These are phyloP conservation scores for Aspergillus leporis DNA, from an alignment of 495 filamentous ascomycete species.

Conservation along the genomic window DNA sequence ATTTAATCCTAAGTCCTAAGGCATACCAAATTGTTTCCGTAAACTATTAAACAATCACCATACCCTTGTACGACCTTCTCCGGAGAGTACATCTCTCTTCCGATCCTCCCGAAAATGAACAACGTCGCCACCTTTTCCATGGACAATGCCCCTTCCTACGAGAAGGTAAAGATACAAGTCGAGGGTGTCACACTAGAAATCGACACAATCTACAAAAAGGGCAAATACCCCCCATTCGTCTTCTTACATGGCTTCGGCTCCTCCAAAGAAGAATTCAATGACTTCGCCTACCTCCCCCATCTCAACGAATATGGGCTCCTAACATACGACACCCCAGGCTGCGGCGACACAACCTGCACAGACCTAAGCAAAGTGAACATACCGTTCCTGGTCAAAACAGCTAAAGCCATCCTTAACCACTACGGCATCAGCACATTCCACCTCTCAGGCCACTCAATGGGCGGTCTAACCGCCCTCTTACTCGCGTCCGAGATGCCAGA, in stretches of 20 bases:
- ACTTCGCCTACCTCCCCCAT: slow-evolving; percentile 20
- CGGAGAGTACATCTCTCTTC: background rate
- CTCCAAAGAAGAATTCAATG: slow-evolving; percentile 33
- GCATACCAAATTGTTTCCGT: too few species aligned
- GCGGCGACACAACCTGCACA: slow-evolving; percentile 23
- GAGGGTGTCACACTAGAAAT: background rate
- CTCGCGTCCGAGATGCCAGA: slow-evolving; percentile 20
- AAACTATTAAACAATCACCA: background rate
- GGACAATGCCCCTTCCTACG: background rate
- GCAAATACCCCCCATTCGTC: slow-evolving; percentile 12
- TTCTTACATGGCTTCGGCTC: slow-evolving; percentile 35
- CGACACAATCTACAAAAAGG: background rate
- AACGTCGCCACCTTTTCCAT: background rate
- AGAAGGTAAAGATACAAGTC: background rate
- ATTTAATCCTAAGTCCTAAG: too few species aligned
- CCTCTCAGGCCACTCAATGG: slow-evolving; percentile 34
- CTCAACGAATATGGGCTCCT: slow-evolving; percentile 25
- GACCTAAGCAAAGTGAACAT: slow-evolving; percentile 25
- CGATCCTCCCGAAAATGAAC: background rate
- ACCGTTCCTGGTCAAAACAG: slow-evolving; percentile 31
- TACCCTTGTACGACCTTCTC: background rate
- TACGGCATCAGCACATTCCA: slow-evolving; percentile 27
- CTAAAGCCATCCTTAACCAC: slow-evolving; percentile 20
- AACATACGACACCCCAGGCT: slow-evolving; percentile 32
- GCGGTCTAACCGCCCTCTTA: slow-evolving; percentile 27